Evolutionary conservation across 805 yeast species (phyloP), one percentile per base, ranked within the genome.

Genomic region (Suhomyces kilbournensis): DNA sequence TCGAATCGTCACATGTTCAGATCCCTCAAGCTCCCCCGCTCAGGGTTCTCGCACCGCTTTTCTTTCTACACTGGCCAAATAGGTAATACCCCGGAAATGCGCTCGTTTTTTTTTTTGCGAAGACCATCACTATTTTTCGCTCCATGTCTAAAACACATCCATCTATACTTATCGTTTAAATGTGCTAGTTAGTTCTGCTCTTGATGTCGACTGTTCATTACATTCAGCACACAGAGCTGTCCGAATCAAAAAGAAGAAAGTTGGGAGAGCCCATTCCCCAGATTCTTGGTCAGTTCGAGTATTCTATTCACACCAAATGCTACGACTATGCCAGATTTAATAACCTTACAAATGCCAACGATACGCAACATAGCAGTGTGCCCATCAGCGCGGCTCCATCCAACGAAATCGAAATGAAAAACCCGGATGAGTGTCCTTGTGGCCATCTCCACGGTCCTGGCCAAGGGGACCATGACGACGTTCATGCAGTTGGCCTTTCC

Each of bases 391-490:
- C 2, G 42, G 2, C 42, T 17, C 42, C 42, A 38, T 19, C 42
- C 9, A 17, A 38, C 42, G 42, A 38, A 17, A 38, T 19, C 42
- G 52, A 28, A n/a, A 46, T 32, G 26, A 15, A 30, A 34, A 10
- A 3, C 7, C 32, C 47, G 2, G 17, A 17, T 12, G 58, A 52
- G 25, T 58, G 61, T 44, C 51, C 55, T 8, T 58, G 61, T 20
- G 60, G 60, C 15, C 38, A 54, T 46, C 42, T 58, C 22, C 61
- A 58, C 30, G 61, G 61, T 4, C 60, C 61, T 9, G 61, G 58
- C 15, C 60, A 58, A 25, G 60, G 60, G 7, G 44, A 35, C 15
- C 46, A 51, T 26, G 54, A 51, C 46, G 61, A 58, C 28, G 45
- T 46, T 2, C 44, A 26, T 6, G 61, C 61, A 9, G 55, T 55